phyloP scores from a whole-genome alignment of 768 basidiomycete genomes.

The Obba rivulosa region DNA sequence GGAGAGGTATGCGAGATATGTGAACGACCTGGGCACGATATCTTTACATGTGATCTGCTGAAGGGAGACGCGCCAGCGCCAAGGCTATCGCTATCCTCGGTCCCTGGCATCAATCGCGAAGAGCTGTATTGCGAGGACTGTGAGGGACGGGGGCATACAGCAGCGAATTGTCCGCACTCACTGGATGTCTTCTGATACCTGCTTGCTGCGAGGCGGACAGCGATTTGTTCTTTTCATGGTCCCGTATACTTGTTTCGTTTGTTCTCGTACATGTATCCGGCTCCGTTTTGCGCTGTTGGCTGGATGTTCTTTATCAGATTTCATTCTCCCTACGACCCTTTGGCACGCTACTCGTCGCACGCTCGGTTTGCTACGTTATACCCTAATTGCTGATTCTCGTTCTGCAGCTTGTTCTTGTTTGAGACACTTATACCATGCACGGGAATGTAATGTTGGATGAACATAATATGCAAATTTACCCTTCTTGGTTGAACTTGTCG shows the following conservation, averaged over 20 bases:
- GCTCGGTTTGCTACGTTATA: no score
- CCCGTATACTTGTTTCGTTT: not conserved
- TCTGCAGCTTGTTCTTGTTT: no score
- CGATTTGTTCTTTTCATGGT: not conserved
- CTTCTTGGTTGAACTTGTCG: no score
- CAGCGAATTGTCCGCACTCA: slow-evolving; percentile 79
- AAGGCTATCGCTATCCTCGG: slow-evolving; percentile 14
- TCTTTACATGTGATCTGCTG: slow-evolving; percentile 77
- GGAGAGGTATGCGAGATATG: slow-evolving; percentile 78
- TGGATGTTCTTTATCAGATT: no score
- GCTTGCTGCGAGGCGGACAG: not conserved
- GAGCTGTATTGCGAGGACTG: slow-evolving; percentile 78
- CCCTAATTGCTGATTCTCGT: no score
- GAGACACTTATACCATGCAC: no score
- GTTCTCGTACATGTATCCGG: no score
- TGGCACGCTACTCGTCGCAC: not conserved
- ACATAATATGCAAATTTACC: no score
- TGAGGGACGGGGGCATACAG: slow-evolving; percentile 71
- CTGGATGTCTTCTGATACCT: slow-evolving; percentile 71
- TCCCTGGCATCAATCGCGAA: slow-evolving; percentile 11
- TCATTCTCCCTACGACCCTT: no score
- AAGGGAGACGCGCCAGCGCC: slow-evolving; percentile 43
- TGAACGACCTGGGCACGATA: slow-evolving; percentile 79
- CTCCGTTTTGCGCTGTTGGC: no score
- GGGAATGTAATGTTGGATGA: no score